Base-by-base conservation (phyloP, 805 yeast genomes). In the Sugiyamaella marilandica region DNA sequence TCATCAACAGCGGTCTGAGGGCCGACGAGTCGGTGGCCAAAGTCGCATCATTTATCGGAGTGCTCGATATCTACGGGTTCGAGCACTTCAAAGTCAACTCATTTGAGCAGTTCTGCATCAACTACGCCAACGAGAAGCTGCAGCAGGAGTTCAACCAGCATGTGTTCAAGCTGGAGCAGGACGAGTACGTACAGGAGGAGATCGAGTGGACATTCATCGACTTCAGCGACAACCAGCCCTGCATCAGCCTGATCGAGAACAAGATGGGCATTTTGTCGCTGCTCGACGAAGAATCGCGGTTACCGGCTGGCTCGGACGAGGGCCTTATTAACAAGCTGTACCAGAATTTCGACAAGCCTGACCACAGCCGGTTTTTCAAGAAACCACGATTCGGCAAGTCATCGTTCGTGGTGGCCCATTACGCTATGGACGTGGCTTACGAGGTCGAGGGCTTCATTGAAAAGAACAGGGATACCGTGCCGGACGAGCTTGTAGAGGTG, bases 61-160 rank as follows among this genome's bases (percentile, higher is more conserved):
- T 92, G 31, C 78, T 92, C 62, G 99, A 92, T 84, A 92, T 92
- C 62, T 92, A 92, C 66, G 99, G 99, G 21, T 92, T 92, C 69
- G 99, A 92, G 71, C 97, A 92, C 71, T 92, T 92, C 68, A 91
- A 88, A 60, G 83, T 81, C 63, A 92, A 92, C 72, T 90, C 97
- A 8, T 92, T 92, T 65, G 99, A 92, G 72, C 99, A 92, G 70
- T 92, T 92, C 71, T 92, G 99, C 74, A 91, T 91, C 71, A 91
- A 91, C 69, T 91, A 91, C 69, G 97, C 97, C 44, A 91, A 91
- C 71, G 99, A 92, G 74, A 92, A 92, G 71, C 78, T 92, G 62
- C 98, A 92, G 71, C 98, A 92, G 71, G 97, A 92, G 69, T 92
- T 92, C 71, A 92, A 91, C 64, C 97, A 90, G 74, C 97, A 92